phyloP scores from a whole-genome alignment of 345 rosid genomes.

The Populus alba region DNA sequence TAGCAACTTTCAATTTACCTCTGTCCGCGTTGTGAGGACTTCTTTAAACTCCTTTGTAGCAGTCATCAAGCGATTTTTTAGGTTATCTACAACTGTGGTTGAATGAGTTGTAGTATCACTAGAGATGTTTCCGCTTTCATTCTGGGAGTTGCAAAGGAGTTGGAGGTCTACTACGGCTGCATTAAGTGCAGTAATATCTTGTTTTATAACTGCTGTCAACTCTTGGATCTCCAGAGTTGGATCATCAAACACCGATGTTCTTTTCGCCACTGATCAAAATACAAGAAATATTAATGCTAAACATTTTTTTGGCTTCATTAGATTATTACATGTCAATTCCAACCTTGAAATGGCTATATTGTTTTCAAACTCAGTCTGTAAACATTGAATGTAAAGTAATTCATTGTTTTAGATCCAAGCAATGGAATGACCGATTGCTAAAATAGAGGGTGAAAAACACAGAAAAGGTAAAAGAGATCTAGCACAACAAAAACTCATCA shows the following conservation, averaged over 20 bases:
- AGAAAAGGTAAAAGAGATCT: neutral
- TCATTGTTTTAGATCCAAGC: neutral
- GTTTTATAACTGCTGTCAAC: slow-evolving; percentile 67
- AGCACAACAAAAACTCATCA: neutral
- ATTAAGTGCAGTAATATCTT: slow-evolving; percentile 78
- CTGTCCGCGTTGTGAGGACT: slow-evolving; percentile 80
- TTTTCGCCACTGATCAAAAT: slow-evolving; percentile 62
- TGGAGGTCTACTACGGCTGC: slow-evolving; percentile 77
- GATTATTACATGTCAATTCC: neutral
- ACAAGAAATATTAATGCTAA: neutral
- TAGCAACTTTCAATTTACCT: slow-evolving; percentile 36
- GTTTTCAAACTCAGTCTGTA: neutral
- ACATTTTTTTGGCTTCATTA: neutral
- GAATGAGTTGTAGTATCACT: slow-evolving; percentile 69
- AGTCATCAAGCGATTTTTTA: slow-evolving; percentile 76
- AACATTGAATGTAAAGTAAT: neutral
- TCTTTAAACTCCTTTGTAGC: slow-evolving; percentile 83
- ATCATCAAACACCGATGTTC: slow-evolving; percentile 83
- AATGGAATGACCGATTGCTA: neutral
- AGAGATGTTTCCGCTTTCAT: slow-evolving; percentile 51
- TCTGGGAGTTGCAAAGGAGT: slow-evolving; percentile 57
- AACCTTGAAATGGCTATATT: neutral
- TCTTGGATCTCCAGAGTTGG: slow-evolving; percentile 84
- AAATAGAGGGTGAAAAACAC: neutral
- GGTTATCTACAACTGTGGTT: slow-evolving; percentile 71